phyloP scores from a whole-genome alignment of 1,284 basidiomycete species.

The Peniophora sp. region DNA sequence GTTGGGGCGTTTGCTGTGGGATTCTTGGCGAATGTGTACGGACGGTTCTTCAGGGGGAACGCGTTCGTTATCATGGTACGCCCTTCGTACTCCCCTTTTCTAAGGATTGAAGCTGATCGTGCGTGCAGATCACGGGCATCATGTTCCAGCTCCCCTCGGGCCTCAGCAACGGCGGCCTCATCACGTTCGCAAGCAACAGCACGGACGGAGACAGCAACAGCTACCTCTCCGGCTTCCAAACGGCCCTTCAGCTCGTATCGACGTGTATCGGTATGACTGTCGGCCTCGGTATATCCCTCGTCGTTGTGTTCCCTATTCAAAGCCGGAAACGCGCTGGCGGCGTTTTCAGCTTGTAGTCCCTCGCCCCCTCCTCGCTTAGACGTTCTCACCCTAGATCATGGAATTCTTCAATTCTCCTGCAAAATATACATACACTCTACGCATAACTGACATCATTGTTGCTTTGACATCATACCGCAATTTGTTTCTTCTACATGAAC shows the following conservation, averaged over 20 bases:
- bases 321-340: slow-evolving; percentile 49
- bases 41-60: slow-evolving; percentile 71
- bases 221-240: slow-evolving; percentile 62
- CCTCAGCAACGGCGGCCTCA: slow-evolving; percentile 74
- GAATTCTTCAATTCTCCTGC: no score
- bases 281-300: slow-evolving; percentile 58
- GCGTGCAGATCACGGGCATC: slow-evolving; percentile 62
- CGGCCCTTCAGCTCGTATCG: slow-evolving; percentile 55
- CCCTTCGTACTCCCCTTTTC: slow-evolving; percentile 3
- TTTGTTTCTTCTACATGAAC: no score
- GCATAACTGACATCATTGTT: no score
- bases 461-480: no score
- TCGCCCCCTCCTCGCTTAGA: no score
- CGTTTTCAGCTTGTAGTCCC: slow-evolving; percentile 44
- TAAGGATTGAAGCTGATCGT: not conserved
- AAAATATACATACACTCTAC: no score
- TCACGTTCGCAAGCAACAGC: slow-evolving; percentile 61
- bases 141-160: slow-evolving; percentile 86
- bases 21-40: slow-evolving; percentile 77
- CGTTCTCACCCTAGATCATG: no score
- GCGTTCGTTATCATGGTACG: slow-evolving; percentile 72
- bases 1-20: slow-evolving; percentile 81
- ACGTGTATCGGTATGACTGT: slow-evolving; percentile 65
- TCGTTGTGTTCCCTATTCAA: slow-evolving; percentile 51
- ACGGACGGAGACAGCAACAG: slow-evolving; percentile 38